Evolutionary conservation across 768 basidiomycete genomes (phyloP).

Genomic region (Rhizopogon vinicolor): DNA sequence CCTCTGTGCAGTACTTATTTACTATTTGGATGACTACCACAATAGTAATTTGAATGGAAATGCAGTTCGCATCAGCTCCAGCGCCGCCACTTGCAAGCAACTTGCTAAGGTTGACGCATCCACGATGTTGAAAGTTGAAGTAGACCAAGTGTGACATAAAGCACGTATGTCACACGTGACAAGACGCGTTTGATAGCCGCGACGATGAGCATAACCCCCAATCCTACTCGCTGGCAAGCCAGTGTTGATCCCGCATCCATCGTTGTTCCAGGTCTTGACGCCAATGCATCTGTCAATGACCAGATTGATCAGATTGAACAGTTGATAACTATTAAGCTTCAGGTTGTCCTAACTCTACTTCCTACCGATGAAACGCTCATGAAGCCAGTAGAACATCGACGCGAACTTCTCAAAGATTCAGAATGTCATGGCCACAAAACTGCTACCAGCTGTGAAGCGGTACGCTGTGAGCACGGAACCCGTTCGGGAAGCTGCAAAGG

Average conservation of each 20-base stretch:
- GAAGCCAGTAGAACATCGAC: constrained; percentile 67
- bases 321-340: constrained; percentile 86
- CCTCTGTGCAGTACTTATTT: no score
- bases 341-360: constrained; percentile 41
- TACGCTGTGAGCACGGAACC: constrained; percentile 86
- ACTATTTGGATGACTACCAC: not conserved
- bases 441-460: constrained; percentile 86
- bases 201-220: constrained; percentile 46
- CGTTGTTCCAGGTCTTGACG: constrained; percentile 67
- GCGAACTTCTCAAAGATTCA: constrained; percentile 92
- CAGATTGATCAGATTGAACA: constrained; percentile 97
- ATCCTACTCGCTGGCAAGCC: constrained; percentile 65
- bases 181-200: constrained; percentile 6
- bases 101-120: no score
- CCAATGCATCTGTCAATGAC: constrained; percentile 60
- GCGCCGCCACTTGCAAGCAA: no score
- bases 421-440: constrained; percentile 69
- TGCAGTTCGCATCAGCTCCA: not conserved
- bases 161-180: constrained; percentile 23
- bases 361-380: constrained; percentile 10
- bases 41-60: not conserved
- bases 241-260: constrained; percentile 60
- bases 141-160: not conserved
- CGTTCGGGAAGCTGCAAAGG: constrained; percentile 87
- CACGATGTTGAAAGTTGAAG: not conserved